Evolutionary conservation across 306 rosid species (phyloP).

Genomic region (Senna tora): DNA sequence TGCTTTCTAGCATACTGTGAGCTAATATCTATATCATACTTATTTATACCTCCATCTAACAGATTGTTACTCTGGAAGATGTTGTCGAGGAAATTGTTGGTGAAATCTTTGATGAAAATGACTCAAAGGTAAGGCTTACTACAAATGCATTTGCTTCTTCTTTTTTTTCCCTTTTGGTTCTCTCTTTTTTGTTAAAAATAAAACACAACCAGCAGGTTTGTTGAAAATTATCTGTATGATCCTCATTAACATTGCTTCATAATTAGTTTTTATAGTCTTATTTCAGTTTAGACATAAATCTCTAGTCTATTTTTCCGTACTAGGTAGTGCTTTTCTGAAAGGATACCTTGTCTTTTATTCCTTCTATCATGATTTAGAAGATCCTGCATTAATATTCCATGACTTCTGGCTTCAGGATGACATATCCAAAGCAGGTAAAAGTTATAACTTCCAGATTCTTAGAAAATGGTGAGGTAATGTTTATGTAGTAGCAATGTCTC

Average conservation of each 20-base stretch:
- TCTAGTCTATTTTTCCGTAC: neutral
- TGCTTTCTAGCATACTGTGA: conserved; percentile 22
- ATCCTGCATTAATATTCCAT: neutral
- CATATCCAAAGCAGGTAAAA: neutral
- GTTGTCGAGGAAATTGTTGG: conserved; percentile 99
- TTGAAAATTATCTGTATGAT: conserved; percentile 1
- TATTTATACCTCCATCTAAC: conserved; percentile 33
- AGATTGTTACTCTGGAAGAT: conserved; percentile 94
- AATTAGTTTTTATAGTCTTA: conserved; percentile 8
- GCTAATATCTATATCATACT: conserved; percentile 5
- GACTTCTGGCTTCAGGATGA: neutral
- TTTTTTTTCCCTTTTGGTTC: neutral
- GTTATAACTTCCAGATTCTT: neutral
- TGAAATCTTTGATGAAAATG: conserved; percentile 97
- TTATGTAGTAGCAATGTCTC: neutral
- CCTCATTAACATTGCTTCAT: neutral
- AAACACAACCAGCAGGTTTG: neutral
- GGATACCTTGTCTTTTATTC: neutral
- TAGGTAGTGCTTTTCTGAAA: neutral
- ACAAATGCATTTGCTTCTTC: conserved; percentile 23
- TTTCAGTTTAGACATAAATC: neutral
- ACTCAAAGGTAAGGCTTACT: conserved; percentile 74
- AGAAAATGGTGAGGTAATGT: neutral
- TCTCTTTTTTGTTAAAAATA: neutral
- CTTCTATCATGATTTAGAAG: neutral